Evolutionary conservation across 306 rosid genomes (phyloP).

Genomic region (Fagus sylvatica): DNA sequence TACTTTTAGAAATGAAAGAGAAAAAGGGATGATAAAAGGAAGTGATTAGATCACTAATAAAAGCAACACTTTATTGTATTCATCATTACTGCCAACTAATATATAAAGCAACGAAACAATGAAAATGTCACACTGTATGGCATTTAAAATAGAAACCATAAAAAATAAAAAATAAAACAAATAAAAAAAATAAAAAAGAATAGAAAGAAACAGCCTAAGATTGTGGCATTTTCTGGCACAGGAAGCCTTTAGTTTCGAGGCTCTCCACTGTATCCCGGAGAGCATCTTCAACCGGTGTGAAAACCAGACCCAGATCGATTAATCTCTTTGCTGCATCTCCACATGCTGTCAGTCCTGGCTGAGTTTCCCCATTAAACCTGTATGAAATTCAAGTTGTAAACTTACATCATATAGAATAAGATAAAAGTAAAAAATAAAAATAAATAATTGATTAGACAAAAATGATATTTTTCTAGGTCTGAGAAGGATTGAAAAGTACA

Average conservation of each 20-base stretch:
- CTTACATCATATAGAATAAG: constrained; percentile 1
- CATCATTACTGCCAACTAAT: constrained; percentile 34
- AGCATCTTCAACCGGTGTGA: constrained; percentile 74
- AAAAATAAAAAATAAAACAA: neutral
- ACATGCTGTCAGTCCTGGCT: constrained; percentile 64
- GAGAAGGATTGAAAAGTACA: constrained; percentile 23
- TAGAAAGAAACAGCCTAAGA: neutral
- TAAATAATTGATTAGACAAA: neutral
- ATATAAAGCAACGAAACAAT: constrained; percentile 1
- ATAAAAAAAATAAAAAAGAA: neutral
- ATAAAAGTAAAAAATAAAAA: too few species aligned
- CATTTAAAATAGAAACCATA: too few species aligned
- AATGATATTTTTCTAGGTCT: neutral
- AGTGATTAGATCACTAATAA: constrained; percentile 2
- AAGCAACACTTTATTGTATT: constrained; percentile 23
- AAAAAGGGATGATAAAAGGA: constrained; percentile 22
- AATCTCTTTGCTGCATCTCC: constrained; percentile 76
- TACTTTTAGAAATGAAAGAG: constrained; percentile 29
- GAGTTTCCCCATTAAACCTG: constrained; percentile 76
- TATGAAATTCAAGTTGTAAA: constrained; percentile 25
- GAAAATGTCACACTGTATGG: neutral
- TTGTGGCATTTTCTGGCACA: constrained; percentile 22
- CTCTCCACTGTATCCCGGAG: constrained; percentile 67
- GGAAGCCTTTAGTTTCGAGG: constrained; percentile 61
- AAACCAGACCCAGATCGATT: constrained; percentile 63